Percentiles rank a stretch among this genome's conserved stretches.
Conservation (phyloP, 2,329 filamentous ascomycete genomes). For the Karstenula rhodostoma region DNA sequence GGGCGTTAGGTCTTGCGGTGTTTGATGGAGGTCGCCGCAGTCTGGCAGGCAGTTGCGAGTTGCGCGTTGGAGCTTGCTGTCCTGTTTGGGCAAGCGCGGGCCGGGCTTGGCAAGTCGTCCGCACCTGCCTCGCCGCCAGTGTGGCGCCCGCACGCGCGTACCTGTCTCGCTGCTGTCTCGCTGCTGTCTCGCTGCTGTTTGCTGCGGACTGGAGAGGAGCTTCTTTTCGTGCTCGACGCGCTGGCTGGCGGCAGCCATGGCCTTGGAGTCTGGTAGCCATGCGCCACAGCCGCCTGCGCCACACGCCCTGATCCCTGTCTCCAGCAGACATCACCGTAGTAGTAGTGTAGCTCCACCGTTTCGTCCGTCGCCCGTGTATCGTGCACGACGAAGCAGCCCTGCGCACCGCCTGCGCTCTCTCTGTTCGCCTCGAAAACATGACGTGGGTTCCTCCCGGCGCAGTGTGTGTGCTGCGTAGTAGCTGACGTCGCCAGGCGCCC, state of each 20-base stretch:
- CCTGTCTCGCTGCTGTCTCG: background rate
- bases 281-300: background rate
- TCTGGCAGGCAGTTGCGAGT: conserved; percentile 39
- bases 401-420: background rate
- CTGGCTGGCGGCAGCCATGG: too few species aligned
- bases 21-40: conserved; percentile 24
- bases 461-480: background rate
- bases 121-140: too few species aligned
- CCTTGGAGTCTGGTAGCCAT: too few species aligned
- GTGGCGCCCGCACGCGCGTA: too few species aligned
- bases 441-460: conserved; percentile 1
- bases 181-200: background rate
- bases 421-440: background rate
- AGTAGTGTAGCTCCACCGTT: background rate
- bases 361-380: background rate
- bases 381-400: background rate
- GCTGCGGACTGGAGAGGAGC: too few species aligned
- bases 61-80: conserved; percentile 38
- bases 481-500: conserved; percentile 33
- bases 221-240: too few species aligned
- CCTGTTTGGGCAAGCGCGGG: conserved; percentile 14
- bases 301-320: background rate
- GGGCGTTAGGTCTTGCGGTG: conserved; percentile 24
- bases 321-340: too few species aligned
- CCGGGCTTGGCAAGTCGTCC: background rate